These are phyloP conservation scores for Xylaria bambusicola DNA, from an alignment of 495 filamentous ascomycete species.

Conservation along the genomic window DNA sequence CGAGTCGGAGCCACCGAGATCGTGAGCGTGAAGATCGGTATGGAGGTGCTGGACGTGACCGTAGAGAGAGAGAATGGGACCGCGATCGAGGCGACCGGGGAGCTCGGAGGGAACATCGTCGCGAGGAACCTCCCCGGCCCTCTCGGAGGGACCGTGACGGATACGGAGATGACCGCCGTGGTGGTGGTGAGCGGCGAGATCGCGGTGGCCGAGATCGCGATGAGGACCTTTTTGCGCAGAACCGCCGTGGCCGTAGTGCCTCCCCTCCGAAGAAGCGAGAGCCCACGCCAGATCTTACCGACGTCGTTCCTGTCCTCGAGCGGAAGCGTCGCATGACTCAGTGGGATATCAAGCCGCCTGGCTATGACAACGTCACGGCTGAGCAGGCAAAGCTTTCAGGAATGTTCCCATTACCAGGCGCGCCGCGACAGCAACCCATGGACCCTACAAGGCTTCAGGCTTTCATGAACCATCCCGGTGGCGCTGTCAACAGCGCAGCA, in stretches of 20 bases:
- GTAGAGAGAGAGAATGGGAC: conserved; percentile 66
- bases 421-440: conserved; percentile 93
- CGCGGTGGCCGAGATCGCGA: conserved; percentile 45
- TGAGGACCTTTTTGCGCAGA: conserved; percentile 55
- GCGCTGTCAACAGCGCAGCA: conserved; percentile 66
- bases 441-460: conserved; percentile 92
- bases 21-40: conserved; percentile 90
- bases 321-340: conserved; percentile 91
- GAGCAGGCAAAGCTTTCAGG: conserved; percentile 99
- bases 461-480: conserved; percentile 87
- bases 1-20: conserved; percentile 85
- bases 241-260: conserved; percentile 72
- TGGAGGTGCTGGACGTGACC: conserved; percentile 59
- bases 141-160: conserved; percentile 62
- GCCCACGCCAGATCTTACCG: conserved; percentile 91
- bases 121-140: conserved; percentile 64
- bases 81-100: conserved; percentile 72
- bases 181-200: conserved; percentile 59
- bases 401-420: conserved; percentile 98
- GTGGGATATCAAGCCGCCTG: conserved; percentile 98
- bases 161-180: conserved; percentile 65
- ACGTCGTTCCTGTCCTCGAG: conserved; percentile 73
- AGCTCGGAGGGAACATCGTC: conserved; percentile 54
- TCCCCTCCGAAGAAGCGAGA: conserved; percentile 88
- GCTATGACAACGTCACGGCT: conserved; percentile 97